Evolutionary conservation across 208 protist species (phyloP), one percentile per base, ranked within the genome.

Genomic region (Wallacemonas collosoma): DNA sequence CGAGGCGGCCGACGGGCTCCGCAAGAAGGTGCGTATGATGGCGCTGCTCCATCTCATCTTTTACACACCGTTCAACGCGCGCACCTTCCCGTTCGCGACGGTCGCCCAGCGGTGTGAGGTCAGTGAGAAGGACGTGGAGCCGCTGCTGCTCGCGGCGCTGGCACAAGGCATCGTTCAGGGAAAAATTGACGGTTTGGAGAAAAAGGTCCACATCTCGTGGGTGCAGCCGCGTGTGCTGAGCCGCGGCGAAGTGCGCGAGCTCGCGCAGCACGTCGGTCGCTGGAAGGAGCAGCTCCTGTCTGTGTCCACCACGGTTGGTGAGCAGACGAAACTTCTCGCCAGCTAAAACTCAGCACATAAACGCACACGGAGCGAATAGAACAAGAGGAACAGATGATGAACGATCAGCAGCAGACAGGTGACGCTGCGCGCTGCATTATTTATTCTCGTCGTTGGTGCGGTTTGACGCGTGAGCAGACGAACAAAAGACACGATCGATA

Each of bases 31-130:
- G 57, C 87, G 93, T 11, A 90, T 99, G 48, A 97, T 99, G 80
- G 85, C 89, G 15, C 83, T 99, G 36, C 95, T 99, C 8, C 93
- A 99, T 74, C 83, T 99, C 8, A 90, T 98, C 45, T 99, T 99
- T 80, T 90, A 90, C 72, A 94, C 90, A 2, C 94, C 97, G 8
- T 84, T 97, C n/a, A 91, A 95, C 48, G 82, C 98, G 74, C 92
- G 96, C 71, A 90, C 77, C 6, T 90, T 99, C 75, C 55, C 84
- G 3, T 99, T 98, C 71, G 39, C 75, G 48, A 72, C 82, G 3
- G 87, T 96, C 66, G 86, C 88, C 2, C 67, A 79, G 60, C 87
- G 91, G 40, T 96, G 91, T 68, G 77, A 73, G 9, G 85, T 96
- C 40, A 48, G 61, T 8, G 76, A 85, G 56, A 79, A 81, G 43